Evolutionary conservation across 1,139 yeast species (phyloP), one percentile per base, ranked within the genome.

Genomic region (Blastobotrys illinoisensis): DNA sequence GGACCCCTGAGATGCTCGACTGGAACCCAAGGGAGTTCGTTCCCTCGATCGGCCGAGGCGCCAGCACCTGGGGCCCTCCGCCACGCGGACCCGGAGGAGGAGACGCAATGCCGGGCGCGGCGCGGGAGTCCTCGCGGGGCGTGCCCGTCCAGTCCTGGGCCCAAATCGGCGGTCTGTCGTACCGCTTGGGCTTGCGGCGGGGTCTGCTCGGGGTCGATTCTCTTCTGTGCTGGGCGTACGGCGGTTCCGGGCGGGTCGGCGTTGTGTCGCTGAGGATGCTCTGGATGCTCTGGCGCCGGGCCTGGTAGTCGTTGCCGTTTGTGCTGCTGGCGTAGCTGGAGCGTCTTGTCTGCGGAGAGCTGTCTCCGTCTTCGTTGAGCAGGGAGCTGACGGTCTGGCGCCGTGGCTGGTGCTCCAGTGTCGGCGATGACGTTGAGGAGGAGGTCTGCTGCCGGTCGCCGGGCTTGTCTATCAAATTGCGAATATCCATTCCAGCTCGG

Each of bases 131-230:
- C 16, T 32, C 40, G 5, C 40, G 40, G 14, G 40, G 16, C 13
- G n/a, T n/a, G n/a, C 48, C 49, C 2, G 11, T 73, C 83, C 86
- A 87, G 66, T 81, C 85, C 62, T 79, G 86, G 0, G 96, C 96
- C 96, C 96, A 88, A 9, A 83, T 76, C 7, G 96, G 96, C 3
- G 88, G 88, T 32, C 73, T 74, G 7, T 71, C 71, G 68, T 87
- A 87, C 59, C 88, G 73, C 55, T 71, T 79, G 1, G 95, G 95
- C 65, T 84, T 83, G 1, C 72, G 65, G 5, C 56, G 48, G 28
- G 48, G 20, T 19, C 16, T 11, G 40, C 40, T 32, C 7, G 40
- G 40, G 6, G 40, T 32, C 40, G 40, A 32, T 32, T 32, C 40
- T 32, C 13, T 3, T 32, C 40, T 32, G 16, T 32, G 40, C 16